These are phyloP conservation scores for Volvox carteri DNA, from an alignment of 163 green algal species.

Conservation along the genomic window DNA sequence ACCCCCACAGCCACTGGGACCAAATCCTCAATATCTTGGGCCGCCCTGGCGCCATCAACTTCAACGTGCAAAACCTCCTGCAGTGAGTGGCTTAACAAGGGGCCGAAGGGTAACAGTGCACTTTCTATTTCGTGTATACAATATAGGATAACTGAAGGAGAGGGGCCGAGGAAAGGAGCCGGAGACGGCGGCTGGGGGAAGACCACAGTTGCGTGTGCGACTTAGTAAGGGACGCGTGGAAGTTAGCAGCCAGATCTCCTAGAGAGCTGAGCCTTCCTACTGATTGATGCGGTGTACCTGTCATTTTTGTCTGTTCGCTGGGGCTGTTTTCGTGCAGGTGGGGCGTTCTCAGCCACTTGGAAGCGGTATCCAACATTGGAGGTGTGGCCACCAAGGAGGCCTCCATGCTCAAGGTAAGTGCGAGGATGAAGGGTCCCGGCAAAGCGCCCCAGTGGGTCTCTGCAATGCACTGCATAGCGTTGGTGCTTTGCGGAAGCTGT, in stretches of 20 bases:
- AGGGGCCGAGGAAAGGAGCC: background rate
- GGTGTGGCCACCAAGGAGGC: slow-evolving; percentile 64
- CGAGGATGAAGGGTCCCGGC: too few relatives aligned
- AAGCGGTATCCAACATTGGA: slow-evolving; percentile 73
- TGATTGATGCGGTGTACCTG: too few relatives aligned
- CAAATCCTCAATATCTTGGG: slow-evolving; percentile 70
- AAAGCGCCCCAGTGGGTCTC: too few relatives aligned
- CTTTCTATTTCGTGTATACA: too few relatives aligned
- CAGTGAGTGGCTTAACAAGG: slow-evolving; percentile 58
- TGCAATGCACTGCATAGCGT: too few relatives aligned
- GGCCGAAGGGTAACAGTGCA: too few relatives aligned
- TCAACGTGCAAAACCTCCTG: slow-evolving; percentile 76
- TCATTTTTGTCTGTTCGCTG: too few relatives aligned
- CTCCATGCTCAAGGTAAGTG: slow-evolving; percentile 56
- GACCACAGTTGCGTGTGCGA: background rate
- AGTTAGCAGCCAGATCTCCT: background rate
- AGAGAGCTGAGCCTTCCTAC: too few relatives aligned
- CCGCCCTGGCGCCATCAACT: slow-evolving; percentile 54
- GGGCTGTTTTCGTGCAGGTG: slow-evolving; percentile 52
- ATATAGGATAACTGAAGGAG: too few relatives aligned
- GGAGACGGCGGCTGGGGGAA: background rate
- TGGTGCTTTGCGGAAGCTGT: too few relatives aligned
- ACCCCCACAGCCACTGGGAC: slow-evolving; percentile 75
- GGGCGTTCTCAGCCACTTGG: slow-evolving; percentile 68
- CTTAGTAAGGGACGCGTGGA: background rate